These are phyloP conservation scores for Arthrobotrys entomopaga DNA, from an alignment of 2,329 filamentous ascomycete species.

Conservation along the genomic window DNA sequence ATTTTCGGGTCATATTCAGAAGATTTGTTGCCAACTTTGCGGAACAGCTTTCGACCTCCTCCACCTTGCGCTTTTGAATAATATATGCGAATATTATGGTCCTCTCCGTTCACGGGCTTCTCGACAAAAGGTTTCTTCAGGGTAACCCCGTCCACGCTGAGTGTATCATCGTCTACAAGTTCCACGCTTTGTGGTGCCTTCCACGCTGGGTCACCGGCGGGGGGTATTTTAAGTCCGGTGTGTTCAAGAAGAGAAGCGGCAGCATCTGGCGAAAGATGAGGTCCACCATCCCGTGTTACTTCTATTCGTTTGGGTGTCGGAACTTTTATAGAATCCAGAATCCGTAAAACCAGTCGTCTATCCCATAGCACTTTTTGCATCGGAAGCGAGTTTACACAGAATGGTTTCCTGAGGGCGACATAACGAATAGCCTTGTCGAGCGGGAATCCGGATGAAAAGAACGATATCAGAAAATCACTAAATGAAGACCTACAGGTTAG, in stretches of 20 bases:
- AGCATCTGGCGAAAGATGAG: constrained; percentile 79
- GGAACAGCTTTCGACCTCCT: constrained; percentile 89
- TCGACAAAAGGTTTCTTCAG: constrained; percentile 96
- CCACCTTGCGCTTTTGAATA: constrained; percentile 87
- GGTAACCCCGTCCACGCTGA: constrained; percentile 83
- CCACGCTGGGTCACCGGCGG: constrained; percentile 64
- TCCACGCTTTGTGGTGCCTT: constrained; percentile 74
- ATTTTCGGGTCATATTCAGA: constrained; percentile 89
- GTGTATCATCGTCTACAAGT: constrained; percentile 85
- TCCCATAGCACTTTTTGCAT: constrained; percentile 99
- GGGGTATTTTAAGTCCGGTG: constrained; percentile 72
- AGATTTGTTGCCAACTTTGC: constrained; percentile 98
- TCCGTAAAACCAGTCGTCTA: constrained; percentile 83
- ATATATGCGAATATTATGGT: constrained; percentile 99
- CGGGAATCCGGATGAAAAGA: constrained; percentile 97
- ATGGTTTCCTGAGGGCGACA: constrained; percentile 89
- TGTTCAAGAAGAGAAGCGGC: constrained; percentile 81
- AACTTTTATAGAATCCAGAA: constrained; percentile 88
- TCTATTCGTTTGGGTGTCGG: constrained; percentile 89
- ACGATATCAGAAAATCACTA: constrained; percentile 92
- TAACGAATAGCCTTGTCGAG: constrained; percentile 97
- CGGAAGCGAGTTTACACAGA: constrained; percentile 95
- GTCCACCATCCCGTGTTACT: constrained; percentile 91
- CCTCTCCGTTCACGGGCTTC: constrained; percentile 97
- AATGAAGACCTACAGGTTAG: constrained; percentile 7